Evolutionary conservation across 495 filamentous ascomycete species (phyloP), one percentile per base, ranked within the genome.

Genomic region (Aspergillus heteromorphus): DNA sequence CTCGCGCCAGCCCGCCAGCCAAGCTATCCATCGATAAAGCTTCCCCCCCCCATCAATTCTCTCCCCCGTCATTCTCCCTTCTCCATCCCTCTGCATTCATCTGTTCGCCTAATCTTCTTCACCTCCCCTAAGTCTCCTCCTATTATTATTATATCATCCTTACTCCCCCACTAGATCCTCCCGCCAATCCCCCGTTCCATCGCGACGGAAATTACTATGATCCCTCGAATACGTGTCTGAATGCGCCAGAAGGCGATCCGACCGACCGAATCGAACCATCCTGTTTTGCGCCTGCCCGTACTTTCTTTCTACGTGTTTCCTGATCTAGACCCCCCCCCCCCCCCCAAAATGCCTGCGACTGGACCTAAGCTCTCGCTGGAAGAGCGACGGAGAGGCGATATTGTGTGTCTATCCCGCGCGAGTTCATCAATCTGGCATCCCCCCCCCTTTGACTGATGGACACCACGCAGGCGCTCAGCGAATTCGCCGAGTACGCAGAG

Each of bases 401-500:
- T 88, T 50, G 88, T 91, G 82, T 54, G 78, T 61, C 42, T 45
- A 10, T 5, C 20, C 40, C 40, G 8, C 40, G 40, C 40, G 40
- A 19, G 17, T 1, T 10, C 9, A 18, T n/a, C n/a, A n/a, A n/a
- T 49, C 54, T 31, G 27, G 21, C 27, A 21, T 17, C 34, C 30
- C 42, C 50, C 16, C 10, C 30, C 14, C 21, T 42, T 30, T 48
- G 49, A 45, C 31, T 42, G 16, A n/a, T 16, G 4, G 13, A 29
- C 29, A 6, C n/a, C 25, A 20, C 25, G 1, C 56, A 93, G 89
- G 93, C 93, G 17, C 79, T 98, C 54, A 92, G 88, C 77, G 93
- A 97, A 60, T 98, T 98, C 65, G 91, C 95, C 67, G 93, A 97
- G 69, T 97, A 96, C 60, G 95, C 96, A 54, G 91, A 97, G 68